Evolutionary conservation across 2,329 filamentous ascomycete species (phyloP), one percentile per base, ranked within the genome.

Genomic region (Chrysoporthe deuterocubensis): DNA sequence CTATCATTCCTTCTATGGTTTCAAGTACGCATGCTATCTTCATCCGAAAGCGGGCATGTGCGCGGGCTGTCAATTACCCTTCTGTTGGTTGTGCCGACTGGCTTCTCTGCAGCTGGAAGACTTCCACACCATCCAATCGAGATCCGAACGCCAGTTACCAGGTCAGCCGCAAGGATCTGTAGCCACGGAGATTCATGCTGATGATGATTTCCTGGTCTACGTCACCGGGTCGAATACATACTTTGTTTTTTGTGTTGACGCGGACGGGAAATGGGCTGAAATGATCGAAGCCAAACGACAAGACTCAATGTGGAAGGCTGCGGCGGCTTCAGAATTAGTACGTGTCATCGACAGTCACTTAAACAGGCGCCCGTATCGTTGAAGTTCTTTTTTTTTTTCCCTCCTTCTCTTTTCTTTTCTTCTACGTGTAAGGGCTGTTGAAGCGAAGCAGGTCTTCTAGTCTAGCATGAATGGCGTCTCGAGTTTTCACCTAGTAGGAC

Each of bases 201-300:
- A 69, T 14, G 67, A 67, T 4, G 48, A 67, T 13, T 67, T 67
- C 34, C 26, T 69, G 42, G 42, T 69, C n/a, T 13, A 61, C 21
- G 3, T 61, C 4, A 60, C 26, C 18, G 13, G 11, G 6, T 3
- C 1, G 13, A 7, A 13, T 13, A 46, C 21, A 1, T 69, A 56
- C 21, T 61, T 61, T 18, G 54, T 69, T 40, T 57, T 67, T 9
- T 40, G 52, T 14, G 46, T 64, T 44, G 64, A 67, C 32, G 42
- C 42, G 16, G 64, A 69, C 14, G 54, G 67, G 1, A 46, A 44
- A 18, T 57, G 66, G 58, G 21, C 48, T 3, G 21, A 40, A 13
- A 5, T 18, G 21, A n/a, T 46, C 0, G 43, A 32, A 26, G 43
- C 26, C 1, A 42, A 43, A 59, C 7, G n/a, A 11, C n/a, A n/a